Percentiles rank a stretch among this genome's conserved stretches.
Evolutionary conservation across 31 red algal genomes (phyloP).

Genomic region (Endocladia muricata): DNA sequence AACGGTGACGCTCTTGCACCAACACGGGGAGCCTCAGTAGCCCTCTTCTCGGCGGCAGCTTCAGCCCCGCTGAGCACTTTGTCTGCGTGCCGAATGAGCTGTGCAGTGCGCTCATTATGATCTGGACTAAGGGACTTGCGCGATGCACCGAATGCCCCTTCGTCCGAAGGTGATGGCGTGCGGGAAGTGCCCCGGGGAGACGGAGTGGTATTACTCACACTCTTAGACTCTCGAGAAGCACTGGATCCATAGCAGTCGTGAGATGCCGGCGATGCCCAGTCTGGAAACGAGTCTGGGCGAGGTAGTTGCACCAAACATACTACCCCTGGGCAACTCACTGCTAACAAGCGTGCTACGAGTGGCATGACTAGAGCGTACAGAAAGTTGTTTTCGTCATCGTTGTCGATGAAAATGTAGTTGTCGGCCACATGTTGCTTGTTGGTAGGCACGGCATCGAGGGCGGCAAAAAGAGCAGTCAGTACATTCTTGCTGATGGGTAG

Average conservation of each 20-base stretch:
- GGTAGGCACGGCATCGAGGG: conserved; percentile 11
- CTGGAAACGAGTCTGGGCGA: not conserved
- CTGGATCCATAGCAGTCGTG: conserved; percentile 34
- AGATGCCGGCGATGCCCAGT: conserved; percentile 29
- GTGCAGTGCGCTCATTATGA: not conserved
- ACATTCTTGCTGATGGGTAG: conserved; percentile 59
- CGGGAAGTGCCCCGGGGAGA: conserved; percentile 40
- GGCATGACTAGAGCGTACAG: conserved; percentile 69
- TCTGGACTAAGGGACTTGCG: conserved; percentile 39
- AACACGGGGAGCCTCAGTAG: not conserved
- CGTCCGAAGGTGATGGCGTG: conserved; percentile 45
- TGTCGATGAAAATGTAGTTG: conserved; percentile 56
- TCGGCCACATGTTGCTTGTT: not conserved
- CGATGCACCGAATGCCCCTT: not conserved
- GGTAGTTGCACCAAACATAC: conserved; percentile 52
- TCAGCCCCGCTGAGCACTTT: conserved; percentile 8
- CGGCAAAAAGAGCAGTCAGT: conserved; percentile 25
- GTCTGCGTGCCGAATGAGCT: conserved; percentile 20
- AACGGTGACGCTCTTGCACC: conserved; percentile 1
- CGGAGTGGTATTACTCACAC: conserved; percentile 17
- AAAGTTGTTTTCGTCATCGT: conserved; percentile 36
- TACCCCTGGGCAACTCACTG: conserved; percentile 53
- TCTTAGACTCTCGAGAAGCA: conserved; percentile 35
- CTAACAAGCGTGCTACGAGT: conserved; percentile 54
- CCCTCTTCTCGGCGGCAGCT: conserved; percentile 14